These are phyloP conservation scores for Plantago major DNA, from an alignment of 257 asterid genomes.

Conservation along the genomic window DNA sequence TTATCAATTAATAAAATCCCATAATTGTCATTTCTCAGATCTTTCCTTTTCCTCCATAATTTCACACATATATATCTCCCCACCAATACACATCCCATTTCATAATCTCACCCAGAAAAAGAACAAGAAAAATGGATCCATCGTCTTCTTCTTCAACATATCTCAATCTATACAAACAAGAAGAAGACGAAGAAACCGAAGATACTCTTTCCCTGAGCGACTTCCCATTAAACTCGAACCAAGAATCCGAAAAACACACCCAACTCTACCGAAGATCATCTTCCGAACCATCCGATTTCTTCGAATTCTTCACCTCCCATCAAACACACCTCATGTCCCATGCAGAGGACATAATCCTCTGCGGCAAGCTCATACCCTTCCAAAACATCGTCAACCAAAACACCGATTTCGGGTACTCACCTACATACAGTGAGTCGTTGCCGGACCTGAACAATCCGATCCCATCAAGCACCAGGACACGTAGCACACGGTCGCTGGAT, in stretches of 20 bases:
- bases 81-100: no score
- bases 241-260: constrained; percentile 16
- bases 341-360: constrained; percentile 59
- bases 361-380: constrained; percentile 53
- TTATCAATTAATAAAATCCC: no score
- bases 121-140: no score
- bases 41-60: no score
- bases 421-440: no score
- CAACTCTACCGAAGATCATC: constrained; percentile 27
- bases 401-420: background rate
- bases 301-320: constrained; percentile 47
- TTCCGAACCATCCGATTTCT: constrained; percentile 52
- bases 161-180: no score
- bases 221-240: constrained; percentile 22
- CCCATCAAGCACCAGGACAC: constrained; percentile 12
- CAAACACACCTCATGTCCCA: constrained; percentile 33
- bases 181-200: constrained; percentile 22
- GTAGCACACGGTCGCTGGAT: constrained; percentile 48
- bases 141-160: no score
- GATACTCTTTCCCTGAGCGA: constrained; percentile 34
- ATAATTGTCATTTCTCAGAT: no score
- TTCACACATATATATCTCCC: no score
- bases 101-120: no score
- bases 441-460: constrained; percentile 4
- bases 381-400: constrained; percentile 17